Base-by-base conservation (phyloP, 345 rosid genomes). In the Hibiscus mutabilis region DNA sequence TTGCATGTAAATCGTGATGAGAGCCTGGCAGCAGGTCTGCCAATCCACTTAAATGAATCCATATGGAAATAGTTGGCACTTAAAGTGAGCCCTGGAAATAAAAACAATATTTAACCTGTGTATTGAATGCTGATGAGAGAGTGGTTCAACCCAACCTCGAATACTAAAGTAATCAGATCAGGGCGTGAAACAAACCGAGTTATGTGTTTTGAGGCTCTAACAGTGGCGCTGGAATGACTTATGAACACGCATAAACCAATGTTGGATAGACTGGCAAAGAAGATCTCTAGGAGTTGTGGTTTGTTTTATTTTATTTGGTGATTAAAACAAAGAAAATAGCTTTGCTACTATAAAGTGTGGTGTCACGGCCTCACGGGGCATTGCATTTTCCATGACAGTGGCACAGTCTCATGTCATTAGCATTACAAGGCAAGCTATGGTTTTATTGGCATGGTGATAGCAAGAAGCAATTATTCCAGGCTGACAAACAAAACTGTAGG, bases 201-300 rank as follows among this genome's bases (percentile, higher is more conserved):
- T 14, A 14, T 16, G 35, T 42, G 33, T 42, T 15, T 25, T 24
- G 35, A 44, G 56, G 2, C 7, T 44, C 19, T 22, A 44, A 47
- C 40, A 66, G 40, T 42, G 56, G 66, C 11, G 14, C 18, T 18
- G 22, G 76, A 77, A 75, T 75, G 82, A 77, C 83, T 49, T 18
- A 31, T 47, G 77, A 74, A 31, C 68, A 35, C 81, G 74, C 82
- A 76, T 58, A 76, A 58, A 25, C 78, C 86, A 51, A 83, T 42
- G 71, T 29, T 11, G 40, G 77, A 79, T 79, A 46, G 66, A 25
- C 79, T 77, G 83, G 71, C 74, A 51, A 66, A 52, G 74, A 51
- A 77, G 44, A 82, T 79, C 83, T 77, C 49, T 67, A 27, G 70
- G 66, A 10, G 15, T 73, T 67, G 40, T 60, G 40, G 0, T 35